Evolutionary conservation across 371 early-diverging fungal genomes (phyloP), one percentile per base, ranked within the genome.

Genomic region (Fennellomyces sp.): DNA sequence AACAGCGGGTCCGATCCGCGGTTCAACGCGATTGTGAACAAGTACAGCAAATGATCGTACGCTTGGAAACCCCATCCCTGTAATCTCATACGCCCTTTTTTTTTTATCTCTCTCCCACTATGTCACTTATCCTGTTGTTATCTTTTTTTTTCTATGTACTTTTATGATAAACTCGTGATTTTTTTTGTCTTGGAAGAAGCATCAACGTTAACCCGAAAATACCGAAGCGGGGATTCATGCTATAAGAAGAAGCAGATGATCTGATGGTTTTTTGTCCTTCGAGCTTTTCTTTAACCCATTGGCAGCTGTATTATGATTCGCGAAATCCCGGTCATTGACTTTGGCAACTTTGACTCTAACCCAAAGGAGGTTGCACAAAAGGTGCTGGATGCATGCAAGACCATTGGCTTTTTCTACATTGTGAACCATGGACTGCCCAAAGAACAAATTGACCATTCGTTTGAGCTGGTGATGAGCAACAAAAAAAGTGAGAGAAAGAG

Each of bases 351-450:
- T 48, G 65, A 81, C 50, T 65, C 64, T 5, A 30, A 56, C 2
- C 55, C 61, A 13, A 54, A 47, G n/a, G 65, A 66, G 51, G 78
- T 78, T 42, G 77, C 82, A 1, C 58, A 66, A 15, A 61, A 77
- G 28, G 64, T 87, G 8, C 58, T 74, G 38, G 75, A 77, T 11
- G 88, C 88, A 5, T 77, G 82, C 49, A 77, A 75, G 36, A 68
- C 80, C 19, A 83, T 88, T 60, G 88, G 86, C 11, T 88, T 88
- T 66, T 84, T 88, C 51, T 88, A 84, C 50, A 73, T 86, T 58
- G 74, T 76, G 51, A 82, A 88, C 60, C 87, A 86, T 48, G 83
- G 76, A 26, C 60, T 88, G 35, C 58, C 78, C 4, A 60, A 75
- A 29, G 57, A 60, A 27, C 65, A 76, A 23, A 78, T 88, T 47